phyloP scores from a whole-genome alignment of 2,329 filamentous ascomycete species.

The Aspergillus sp. region DNA sequence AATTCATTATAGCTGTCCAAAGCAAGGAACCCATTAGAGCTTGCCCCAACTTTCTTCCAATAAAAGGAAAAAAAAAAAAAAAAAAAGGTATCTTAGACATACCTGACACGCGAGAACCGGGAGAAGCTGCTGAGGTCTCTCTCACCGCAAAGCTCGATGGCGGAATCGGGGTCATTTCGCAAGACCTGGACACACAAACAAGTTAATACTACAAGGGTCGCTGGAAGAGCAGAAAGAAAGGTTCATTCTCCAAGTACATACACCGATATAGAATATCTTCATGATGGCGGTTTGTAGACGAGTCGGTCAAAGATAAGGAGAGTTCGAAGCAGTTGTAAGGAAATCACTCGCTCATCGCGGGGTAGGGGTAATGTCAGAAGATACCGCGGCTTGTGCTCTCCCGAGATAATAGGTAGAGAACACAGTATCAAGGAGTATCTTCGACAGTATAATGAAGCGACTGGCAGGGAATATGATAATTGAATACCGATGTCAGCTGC shows the following conservation, averaged over 20 bases:
- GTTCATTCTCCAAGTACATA: slow-evolving; percentile 41
- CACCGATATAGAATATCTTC: slow-evolving; percentile 86
- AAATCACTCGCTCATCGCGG: neutral
- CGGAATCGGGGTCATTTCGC: slow-evolving; percentile 69
- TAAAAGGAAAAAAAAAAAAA: no score
- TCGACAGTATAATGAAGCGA: neutral
- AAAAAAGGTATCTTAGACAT: slow-evolving; percentile 20
- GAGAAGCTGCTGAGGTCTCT: slow-evolving; percentile 73
- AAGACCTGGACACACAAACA: slow-evolving; percentile 59
- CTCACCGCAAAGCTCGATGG: slow-evolving; percentile 70
- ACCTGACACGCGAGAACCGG: slow-evolving; percentile 72
- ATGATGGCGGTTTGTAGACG: slow-evolving; percentile 48
- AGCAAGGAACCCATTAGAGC: slow-evolving; percentile 1
- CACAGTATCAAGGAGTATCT: neutral
- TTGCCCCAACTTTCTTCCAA: slow-evolving; percentile 1
- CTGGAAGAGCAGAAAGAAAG: no score
- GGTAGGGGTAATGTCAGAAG: neutral
- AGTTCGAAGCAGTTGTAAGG: neutral
- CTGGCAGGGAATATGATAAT: no score
- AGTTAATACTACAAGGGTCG: neutral
- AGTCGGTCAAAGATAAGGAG: neutral
- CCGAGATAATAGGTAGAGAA: neutral
- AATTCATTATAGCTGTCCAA: slow-evolving; percentile 55
- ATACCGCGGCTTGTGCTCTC: no score
- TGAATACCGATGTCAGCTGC: no score